phyloP scores from a whole-genome alignment of 2,329 filamentous ascomycete species.

The Epichloe baconii region DNA sequence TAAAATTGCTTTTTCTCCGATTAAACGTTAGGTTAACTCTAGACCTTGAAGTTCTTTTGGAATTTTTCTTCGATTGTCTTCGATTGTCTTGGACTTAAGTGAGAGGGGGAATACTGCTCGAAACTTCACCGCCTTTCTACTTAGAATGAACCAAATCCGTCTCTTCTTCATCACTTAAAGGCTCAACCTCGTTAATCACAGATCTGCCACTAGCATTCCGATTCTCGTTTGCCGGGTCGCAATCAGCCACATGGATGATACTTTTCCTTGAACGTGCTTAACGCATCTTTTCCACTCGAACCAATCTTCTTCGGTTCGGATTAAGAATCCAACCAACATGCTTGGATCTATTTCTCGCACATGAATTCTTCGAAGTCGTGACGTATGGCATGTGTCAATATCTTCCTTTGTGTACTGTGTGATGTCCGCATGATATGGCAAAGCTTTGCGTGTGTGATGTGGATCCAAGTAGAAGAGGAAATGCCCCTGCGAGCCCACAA shows the following conservation, averaged over 20 bases:
- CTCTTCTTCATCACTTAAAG: slow-evolving; percentile 60
- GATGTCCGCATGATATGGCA: slow-evolving; percentile 47
- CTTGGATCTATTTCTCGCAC: slow-evolving; percentile 93
- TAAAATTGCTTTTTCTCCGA: too few relatives aligned
- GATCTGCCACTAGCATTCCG: slow-evolving; percentile 47
- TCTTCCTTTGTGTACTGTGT: slow-evolving; percentile 57
- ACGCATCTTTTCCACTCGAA: slow-evolving; percentile 66
- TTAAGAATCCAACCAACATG: slow-evolving; percentile 91
- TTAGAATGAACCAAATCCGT: slow-evolving; percentile 25
- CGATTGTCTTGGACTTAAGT: not conserved
- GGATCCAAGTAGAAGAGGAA: slow-evolving; percentile 92
- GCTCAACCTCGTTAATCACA: slow-evolving; percentile 82
- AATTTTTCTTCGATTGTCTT: too few relatives aligned
- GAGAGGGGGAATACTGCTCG: not conserved
- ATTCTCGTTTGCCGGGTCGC: slow-evolving; percentile 44
- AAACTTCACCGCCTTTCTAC: slow-evolving; percentile 6
- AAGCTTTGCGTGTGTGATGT: slow-evolving; percentile 66
- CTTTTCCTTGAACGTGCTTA: slow-evolving; percentile 62
- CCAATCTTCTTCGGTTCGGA: slow-evolving; percentile 75
- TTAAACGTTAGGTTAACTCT: too few relatives aligned
- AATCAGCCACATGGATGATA: slow-evolving; percentile 72
- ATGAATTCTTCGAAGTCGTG: slow-evolving; percentile 68
- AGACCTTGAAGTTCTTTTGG: too few relatives aligned
- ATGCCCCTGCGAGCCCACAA: slow-evolving; percentile 50
- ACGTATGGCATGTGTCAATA: slow-evolving; percentile 73